These are phyloP conservation scores for Excoecaria agallocha DNA, from an alignment of 345 rosid species.

Conservation along the genomic window DNA sequence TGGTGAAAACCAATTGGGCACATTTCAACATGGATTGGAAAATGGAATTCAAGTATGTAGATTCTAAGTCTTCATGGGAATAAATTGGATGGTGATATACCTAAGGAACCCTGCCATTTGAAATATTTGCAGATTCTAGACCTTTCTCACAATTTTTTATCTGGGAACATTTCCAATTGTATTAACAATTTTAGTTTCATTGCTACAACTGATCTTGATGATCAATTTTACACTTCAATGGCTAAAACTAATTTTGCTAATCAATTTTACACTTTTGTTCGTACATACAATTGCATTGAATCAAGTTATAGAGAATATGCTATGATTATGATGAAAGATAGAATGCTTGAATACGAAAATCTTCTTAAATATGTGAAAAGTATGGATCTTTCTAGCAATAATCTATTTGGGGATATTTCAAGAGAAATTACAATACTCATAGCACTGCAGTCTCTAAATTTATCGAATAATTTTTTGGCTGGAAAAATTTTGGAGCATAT, in stretches of 20 bases:
- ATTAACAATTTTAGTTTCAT: background rate
- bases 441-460: background rate
- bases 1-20: conserved; percentile 19
- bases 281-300: no score
- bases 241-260: no score
- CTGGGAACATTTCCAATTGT: background rate
- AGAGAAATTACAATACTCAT: background rate
- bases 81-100: background rate
- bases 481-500: background rate
- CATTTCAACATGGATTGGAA: conserved; percentile 5
- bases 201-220: no score
- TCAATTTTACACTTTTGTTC: no score
- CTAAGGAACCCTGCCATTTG: background rate
- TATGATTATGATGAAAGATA: background rate
- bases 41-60: background rate
- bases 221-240: no score
- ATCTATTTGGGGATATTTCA: background rate
- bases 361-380: background rate
- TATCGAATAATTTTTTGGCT: background rate
- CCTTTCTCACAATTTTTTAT: background rate
- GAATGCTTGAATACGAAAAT: background rate
- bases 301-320: background rate
- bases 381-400: conserved; percentile 2
- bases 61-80: background rate
- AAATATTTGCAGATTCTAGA: background rate